Conservation (phyloP, 2,329 filamentous ascomycete species). For the Rhinocladiella similis region DNA sequence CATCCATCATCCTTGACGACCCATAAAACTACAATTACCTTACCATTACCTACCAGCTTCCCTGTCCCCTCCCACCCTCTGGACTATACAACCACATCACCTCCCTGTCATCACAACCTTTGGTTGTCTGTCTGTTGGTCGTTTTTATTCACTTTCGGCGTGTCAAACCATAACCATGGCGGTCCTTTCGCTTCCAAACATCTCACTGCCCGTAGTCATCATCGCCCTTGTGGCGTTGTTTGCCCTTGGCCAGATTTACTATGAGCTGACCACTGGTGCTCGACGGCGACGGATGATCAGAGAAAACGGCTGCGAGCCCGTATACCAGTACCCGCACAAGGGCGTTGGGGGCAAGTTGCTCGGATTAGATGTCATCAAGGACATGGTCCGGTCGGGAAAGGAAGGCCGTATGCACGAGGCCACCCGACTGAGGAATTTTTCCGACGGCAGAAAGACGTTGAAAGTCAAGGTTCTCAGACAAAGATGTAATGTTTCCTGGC, state of each 20-base stretch:
- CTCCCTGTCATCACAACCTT: neutral
- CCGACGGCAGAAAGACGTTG: constrained; percentile 19
- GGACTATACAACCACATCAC: neutral
- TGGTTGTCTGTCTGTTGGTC: neutral
- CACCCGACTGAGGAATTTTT: constrained; percentile 19
- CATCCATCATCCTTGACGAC: too few species aligned
- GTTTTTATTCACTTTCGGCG: neutral
- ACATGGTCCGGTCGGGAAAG: constrained; percentile 17
- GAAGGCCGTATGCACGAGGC: constrained; percentile 23
- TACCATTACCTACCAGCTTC: too few species aligned
- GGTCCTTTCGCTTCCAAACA: constrained; percentile 5
- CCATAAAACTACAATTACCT: too few species aligned
- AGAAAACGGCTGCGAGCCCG: constrained; percentile 49
- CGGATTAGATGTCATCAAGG: constrained; percentile 25
- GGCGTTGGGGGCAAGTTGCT: constrained; percentile 34
- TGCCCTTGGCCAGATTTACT: constrained; percentile 17
- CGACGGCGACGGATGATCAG: constrained; percentile 22
- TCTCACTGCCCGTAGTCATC: constrained; percentile 14
- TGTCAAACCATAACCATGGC: constrained; percentile 14
- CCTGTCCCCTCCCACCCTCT: too few species aligned
- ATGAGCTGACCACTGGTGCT: constrained; percentile 25
- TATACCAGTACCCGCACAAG: constrained; percentile 49
- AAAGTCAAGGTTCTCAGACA: constrained; percentile 1
- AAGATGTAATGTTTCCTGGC: constrained; percentile 1
- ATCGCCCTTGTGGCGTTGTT: constrained; percentile 14